A percentile compares a stretch with the other conserved stretches of the same genome.
These are phyloP conservation scores for Pythium aristosporum DNA, from an alignment of 352 stramenopile species.

Conservation along the genomic window DNA sequence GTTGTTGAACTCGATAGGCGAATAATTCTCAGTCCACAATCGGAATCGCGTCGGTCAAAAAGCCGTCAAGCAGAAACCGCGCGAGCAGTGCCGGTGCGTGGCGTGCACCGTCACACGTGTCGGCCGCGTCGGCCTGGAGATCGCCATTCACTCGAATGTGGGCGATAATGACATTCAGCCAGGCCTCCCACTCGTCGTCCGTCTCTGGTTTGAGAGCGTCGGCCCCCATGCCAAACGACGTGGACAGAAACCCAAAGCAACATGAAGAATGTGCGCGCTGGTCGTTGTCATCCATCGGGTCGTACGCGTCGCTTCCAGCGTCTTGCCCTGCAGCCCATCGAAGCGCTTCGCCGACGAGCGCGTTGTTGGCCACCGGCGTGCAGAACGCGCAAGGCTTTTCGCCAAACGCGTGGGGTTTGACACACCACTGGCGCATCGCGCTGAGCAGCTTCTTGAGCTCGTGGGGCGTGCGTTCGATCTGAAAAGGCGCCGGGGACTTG, in stretches of 20 bases:
- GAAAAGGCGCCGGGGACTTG: constrained; percentile 10
- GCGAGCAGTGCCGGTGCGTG: constrained; percentile 17
- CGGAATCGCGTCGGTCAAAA: constrained; percentile 13
- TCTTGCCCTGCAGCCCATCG: background rate
- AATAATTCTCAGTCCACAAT: background rate
- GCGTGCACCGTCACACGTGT: constrained; percentile 3
- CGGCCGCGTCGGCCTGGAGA: background rate
- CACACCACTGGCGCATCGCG: constrained; percentile 10
- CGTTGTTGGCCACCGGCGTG: background rate
- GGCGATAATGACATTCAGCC: constrained; percentile 16
- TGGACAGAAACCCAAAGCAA: constrained; percentile 4
- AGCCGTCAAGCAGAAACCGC: constrained; percentile 16
- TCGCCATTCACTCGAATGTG: background rate
- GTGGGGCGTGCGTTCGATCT: constrained; percentile 20
- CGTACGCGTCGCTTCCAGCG: background rate
- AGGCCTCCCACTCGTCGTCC: constrained; percentile 18
- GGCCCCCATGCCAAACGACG: background rate
- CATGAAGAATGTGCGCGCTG: background rate
- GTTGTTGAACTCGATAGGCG: too few species aligned
- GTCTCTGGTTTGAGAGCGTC: background rate
- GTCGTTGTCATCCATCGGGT: background rate
- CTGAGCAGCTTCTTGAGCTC: constrained; percentile 11
- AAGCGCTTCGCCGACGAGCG: constrained; percentile 1
- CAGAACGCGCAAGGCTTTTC: constrained; percentile 11
- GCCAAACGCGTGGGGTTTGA: background rate